phyloP scores from a whole-genome alignment of 306 rosid genomes.

The Phaseolus lunatus region DNA sequence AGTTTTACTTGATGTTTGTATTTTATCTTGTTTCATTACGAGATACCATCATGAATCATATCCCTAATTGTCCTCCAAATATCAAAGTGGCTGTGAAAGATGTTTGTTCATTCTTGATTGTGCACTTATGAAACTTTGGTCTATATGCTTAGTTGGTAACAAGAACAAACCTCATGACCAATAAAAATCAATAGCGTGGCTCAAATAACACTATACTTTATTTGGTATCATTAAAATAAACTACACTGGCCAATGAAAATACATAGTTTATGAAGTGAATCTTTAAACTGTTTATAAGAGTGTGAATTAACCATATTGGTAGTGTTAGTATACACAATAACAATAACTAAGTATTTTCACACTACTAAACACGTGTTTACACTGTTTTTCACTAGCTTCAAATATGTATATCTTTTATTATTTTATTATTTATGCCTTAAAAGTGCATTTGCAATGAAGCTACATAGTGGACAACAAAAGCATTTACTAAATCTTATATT shows the following conservation, averaged over 20 bases:
- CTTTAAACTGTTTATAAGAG: no score
- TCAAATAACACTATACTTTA: background rate
- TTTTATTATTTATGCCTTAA: no score
- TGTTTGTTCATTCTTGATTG: constrained; percentile 9
- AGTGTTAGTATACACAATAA: no score
- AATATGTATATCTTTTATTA: no score
- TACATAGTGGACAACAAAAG: no score
- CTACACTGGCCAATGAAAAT: background rate
- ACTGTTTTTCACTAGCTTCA: no score
- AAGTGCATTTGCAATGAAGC: no score
- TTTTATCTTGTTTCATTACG: constrained; percentile 30
- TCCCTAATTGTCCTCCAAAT: background rate
- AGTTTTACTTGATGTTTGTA: constrained; percentile 43
- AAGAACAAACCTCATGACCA: background rate
- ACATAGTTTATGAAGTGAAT: background rate
- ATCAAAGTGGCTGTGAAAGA: background rate
- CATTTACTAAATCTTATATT: no score
- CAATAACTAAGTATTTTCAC: no score
- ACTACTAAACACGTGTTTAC: no score
- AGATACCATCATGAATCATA: constrained; percentile 20
- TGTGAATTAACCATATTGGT: no score
- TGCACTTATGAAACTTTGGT: constrained; percentile 19
- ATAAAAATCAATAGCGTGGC: background rate
- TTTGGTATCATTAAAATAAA: background rate
- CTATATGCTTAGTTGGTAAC: no score